Percentiles rank a stretch among this genome's conserved stretches.
These are phyloP conservation scores for Naganishia vaughanmartiniae DNA, from an alignment of 768 basidiomycete species.

Conservation along the genomic window DNA sequence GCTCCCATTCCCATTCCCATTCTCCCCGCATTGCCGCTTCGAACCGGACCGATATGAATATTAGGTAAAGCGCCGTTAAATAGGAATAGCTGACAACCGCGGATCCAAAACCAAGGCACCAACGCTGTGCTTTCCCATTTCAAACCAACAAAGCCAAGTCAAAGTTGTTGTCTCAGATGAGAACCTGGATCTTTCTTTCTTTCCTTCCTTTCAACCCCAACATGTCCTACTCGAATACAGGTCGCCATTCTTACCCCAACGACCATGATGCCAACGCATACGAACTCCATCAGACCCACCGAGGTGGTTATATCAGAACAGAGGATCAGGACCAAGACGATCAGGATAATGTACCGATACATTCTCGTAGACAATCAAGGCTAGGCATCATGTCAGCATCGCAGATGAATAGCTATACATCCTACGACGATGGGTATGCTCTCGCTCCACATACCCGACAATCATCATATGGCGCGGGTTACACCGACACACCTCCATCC, in stretches of 20 bases:
- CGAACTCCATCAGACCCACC: background rate
- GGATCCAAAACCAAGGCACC: background rate
- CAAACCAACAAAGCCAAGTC: background rate
- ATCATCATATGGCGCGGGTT: conserved; percentile 2
- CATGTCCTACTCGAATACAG: background rate
- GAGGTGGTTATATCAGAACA: conserved; percentile 4
- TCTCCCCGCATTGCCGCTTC: no score
- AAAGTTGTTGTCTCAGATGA: conserved; percentile 14
- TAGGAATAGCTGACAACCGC: background rate
- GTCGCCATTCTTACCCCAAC: conserved; percentile 4
- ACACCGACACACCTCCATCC: conserved; percentile 2
- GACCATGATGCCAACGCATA: conserved; percentile 1
- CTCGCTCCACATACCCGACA: background rate
- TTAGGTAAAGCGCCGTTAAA: background rate
- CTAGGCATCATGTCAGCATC: background rate
- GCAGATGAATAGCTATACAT: background rate
- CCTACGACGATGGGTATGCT: background rate
- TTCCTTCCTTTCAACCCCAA: background rate
- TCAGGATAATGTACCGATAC: conserved; percentile 15
- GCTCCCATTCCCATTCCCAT: no score
- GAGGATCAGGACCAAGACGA: conserved; percentile 11
- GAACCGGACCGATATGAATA: background rate
- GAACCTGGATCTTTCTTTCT: background rate
- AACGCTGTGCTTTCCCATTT: background rate
- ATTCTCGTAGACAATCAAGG: conserved; percentile 4